Conservation (phyloP, 129 eudicot genomes). For the Arctium lappa region DNA sequence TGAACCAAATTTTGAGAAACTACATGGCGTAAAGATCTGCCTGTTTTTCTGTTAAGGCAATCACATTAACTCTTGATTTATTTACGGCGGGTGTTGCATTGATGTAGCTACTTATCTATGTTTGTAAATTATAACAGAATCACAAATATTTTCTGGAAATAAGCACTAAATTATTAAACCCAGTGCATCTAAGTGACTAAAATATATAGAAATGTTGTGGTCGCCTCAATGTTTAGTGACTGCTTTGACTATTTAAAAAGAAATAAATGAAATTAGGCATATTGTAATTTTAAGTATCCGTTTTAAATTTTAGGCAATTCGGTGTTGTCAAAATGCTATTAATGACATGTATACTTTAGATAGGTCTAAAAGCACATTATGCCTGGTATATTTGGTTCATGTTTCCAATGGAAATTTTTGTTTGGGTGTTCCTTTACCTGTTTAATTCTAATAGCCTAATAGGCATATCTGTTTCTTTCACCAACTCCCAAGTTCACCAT, state of each 20-base stretch:
- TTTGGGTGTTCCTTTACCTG: background rate
- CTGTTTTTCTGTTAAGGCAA: conserved; percentile 94
- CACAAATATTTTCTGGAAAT: background rate
- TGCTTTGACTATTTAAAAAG: no score
- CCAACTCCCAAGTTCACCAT: no score
- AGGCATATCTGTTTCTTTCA: background rate
- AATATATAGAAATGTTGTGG: no score
- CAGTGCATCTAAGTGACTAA: no score
- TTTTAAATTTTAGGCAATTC: background rate
- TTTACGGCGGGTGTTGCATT: background rate
- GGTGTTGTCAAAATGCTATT: background rate
- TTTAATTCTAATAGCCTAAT: no score
- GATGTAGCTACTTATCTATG: background rate
- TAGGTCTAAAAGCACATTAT: background rate
- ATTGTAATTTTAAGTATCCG: background rate
- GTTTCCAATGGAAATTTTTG: background rate
- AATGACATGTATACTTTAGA: background rate
- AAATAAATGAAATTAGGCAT: no score
- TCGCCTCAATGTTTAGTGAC: no score
- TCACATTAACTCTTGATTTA: background rate
- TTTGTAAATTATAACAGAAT: no score
- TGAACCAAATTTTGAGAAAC: no score
- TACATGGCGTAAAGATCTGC: conserved; percentile 95
- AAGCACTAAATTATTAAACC: no score
- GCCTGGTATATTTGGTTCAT: background rate